Conservation (phyloP, 129 eudicot genomes). For the Pseudognaphalium luteoalbum region DNA sequence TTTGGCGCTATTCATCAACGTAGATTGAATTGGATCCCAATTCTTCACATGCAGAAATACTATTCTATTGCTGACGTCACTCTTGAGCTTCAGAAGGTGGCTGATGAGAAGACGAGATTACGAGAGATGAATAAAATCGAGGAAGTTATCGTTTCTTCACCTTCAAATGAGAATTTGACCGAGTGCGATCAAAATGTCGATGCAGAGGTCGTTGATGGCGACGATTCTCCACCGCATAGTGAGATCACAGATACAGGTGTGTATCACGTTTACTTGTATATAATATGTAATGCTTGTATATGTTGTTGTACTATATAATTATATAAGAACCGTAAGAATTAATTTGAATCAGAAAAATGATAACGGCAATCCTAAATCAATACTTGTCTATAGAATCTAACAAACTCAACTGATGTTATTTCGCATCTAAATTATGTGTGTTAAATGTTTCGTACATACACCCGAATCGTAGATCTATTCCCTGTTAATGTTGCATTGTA, state of each 20-base stretch:
- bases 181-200: constrained; percentile 18
- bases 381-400: no score
- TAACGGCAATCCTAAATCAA: no score
- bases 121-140: constrained; percentile 16
- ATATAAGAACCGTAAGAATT: no score
- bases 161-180: neutral
- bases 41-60: constrained; percentile 92
- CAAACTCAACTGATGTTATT: no score
- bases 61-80: constrained; percentile 79
- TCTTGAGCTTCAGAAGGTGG: constrained; percentile 59
- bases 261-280: neutral
- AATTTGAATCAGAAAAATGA: no score
- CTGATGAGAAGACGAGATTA: constrained; percentile 32
- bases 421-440: no score
- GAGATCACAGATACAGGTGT: constrained; percentile 74
- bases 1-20: constrained; percentile 83
- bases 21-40: constrained; percentile 89
- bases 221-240: constrained; percentile 45
- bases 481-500: neutral
- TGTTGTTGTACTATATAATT: neutral
- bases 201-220: constrained; percentile 32
- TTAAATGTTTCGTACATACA: no score
- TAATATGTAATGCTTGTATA: neutral
- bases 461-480: no score
- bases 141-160: constrained; percentile 16